These are phyloP conservation scores for Didymella keratinophila DNA, from an alignment of 2,329 filamentous ascomycete genomes.

Conservation along the genomic window DNA sequence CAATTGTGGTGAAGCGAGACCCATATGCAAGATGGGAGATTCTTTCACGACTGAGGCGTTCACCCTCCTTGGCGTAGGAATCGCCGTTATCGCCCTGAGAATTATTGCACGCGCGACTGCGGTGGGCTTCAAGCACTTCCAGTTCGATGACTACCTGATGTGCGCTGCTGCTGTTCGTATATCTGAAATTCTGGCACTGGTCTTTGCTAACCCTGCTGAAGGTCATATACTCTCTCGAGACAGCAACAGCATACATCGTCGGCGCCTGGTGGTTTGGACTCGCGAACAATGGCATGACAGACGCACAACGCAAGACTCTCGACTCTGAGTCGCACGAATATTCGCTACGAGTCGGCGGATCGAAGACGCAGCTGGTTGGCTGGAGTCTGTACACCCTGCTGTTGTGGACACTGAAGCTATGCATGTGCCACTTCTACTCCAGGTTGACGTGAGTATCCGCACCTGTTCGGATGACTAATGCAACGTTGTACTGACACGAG, in stretches of 20 bases:
- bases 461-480: neutral
- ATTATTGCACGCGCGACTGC: slow-evolving; percentile 58
- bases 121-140: slow-evolving; percentile 60
- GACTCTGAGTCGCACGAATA: slow-evolving; percentile 58
- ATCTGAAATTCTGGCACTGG: neutral
- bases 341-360: slow-evolving; percentile 59
- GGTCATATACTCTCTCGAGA: slow-evolving; percentile 62
- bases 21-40: slow-evolving; percentile 13
- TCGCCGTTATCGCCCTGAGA: slow-evolving; percentile 61
- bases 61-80: slow-evolving; percentile 26
- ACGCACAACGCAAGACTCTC: slow-evolving; percentile 56
- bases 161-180: slow-evolving; percentile 60
- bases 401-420: slow-evolving; percentile 63
- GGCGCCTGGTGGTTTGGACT: slow-evolving; percentile 60
- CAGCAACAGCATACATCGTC: slow-evolving; percentile 59
- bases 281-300: slow-evolving; percentile 50
- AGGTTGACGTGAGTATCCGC: slow-evolving; percentile 50
- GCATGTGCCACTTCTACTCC: slow-evolving; percentile 65
- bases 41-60: slow-evolving; percentile 28
- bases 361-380: slow-evolving; percentile 61
- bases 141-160: slow-evolving; percentile 68
- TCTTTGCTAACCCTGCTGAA: slow-evolving; percentile 32
- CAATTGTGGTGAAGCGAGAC: slow-evolving; percentile 1
- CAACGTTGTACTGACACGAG: slow-evolving; percentile 12
- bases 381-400: slow-evolving; percentile 64